phyloP scores from a whole-genome alignment of 2,329 filamentous ascomycete genomes.

The Aphanoascus verrucosus region DNA sequence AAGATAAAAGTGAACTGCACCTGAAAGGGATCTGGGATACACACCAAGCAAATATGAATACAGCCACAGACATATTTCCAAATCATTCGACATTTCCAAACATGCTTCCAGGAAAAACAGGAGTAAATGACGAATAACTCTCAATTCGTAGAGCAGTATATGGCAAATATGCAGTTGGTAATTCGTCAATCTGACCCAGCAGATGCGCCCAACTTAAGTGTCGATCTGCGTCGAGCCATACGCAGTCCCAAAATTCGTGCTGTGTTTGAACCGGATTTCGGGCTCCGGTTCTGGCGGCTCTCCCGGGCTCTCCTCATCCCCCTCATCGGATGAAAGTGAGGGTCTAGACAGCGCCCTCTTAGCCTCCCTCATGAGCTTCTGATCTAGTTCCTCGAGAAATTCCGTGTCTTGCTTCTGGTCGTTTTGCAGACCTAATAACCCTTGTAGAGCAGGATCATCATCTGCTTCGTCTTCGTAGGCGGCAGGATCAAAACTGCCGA shows the following conservation, averaged over 20 bases:
- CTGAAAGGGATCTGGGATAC: too few species aligned
- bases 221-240: slow-evolving; percentile 26
- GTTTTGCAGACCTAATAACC: slow-evolving; percentile 35
- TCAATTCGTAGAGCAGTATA: background rate
- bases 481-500: slow-evolving; percentile 29
- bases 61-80: too few species aligned
- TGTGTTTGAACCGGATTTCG: slow-evolving; percentile 37
- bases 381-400: slow-evolving; percentile 35
- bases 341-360: slow-evolving; percentile 24
- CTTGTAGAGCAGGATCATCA: slow-evolving; percentile 36
- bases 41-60: too few species aligned
- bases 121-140: background rate
- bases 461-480: slow-evolving; percentile 27
- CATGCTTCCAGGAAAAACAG: too few species aligned
- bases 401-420: slow-evolving; percentile 31
- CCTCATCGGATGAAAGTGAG: slow-evolving; percentile 17
- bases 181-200: background rate
- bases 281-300: slow-evolving; percentile 29
- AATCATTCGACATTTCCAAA: too few species aligned
- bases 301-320: slow-evolving; percentile 19
- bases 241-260: slow-evolving; percentile 40
- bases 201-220: slow-evolving; percentile 1
- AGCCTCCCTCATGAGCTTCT: slow-evolving; percentile 35
- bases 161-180: background rate
- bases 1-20: too few species aligned